Evolutionary conservation across 2,329 filamentous ascomycete genomes (phyloP).

Genomic region (Hymenoscyphus linearis): DNA sequence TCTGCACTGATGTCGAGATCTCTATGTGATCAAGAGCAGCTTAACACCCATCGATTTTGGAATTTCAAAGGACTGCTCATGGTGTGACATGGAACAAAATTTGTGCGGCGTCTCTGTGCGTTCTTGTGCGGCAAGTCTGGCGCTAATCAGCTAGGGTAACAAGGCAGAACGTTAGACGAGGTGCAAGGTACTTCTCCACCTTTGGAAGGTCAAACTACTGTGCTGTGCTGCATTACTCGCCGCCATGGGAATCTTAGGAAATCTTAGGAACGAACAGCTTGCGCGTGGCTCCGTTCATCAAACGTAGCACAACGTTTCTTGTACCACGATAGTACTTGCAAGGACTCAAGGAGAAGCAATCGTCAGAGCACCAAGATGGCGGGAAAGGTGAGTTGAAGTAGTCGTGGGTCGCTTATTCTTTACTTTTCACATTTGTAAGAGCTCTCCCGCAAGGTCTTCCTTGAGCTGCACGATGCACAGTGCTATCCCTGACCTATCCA

Average conservation of each 20-base stretch:
- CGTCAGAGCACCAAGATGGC: background rate
- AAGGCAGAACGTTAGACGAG: constrained; percentile 2
- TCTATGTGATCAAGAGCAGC: constrained; percentile 9
- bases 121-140: background rate
- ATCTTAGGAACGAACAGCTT: background rate
- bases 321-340: background rate
- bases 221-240: constrained; percentile 8
- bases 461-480: background rate
- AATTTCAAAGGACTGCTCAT: background rate
- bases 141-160: background rate
- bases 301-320: background rate
- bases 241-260: background rate
- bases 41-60: background rate
- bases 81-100: background rate
- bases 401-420: background rate
- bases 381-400: background rate
- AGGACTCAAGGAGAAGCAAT: constrained; percentile 3
- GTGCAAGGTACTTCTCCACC: constrained; percentile 5
- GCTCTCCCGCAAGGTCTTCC: background rate
- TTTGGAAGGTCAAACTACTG: constrained; percentile 6
- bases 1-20: constrained; percentile 3
- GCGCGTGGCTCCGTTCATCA: background rate
- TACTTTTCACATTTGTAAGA: background rate
- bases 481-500: background rate
- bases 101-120: background rate